These are phyloP conservation scores for Coniosporium tulheliwenetii DNA, from an alignment of 2,329 filamentous ascomycete species.

Conservation along the genomic window DNA sequence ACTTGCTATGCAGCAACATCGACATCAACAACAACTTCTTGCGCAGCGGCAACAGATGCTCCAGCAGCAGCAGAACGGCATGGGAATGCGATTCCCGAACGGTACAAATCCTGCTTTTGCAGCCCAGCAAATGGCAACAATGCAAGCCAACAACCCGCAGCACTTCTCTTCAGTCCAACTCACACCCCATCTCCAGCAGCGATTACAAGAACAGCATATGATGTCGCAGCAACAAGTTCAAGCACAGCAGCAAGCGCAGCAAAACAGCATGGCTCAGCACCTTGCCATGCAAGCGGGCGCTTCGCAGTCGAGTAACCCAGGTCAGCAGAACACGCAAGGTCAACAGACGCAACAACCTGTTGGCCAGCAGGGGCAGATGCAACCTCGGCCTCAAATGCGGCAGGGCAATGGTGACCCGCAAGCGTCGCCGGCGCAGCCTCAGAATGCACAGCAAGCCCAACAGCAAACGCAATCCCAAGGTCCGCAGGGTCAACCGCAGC, in stretches of 20 bases:
- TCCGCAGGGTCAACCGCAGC: constrained; percentile 5
- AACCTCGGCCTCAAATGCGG: constrained; percentile 3
- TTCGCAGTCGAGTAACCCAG: constrained; percentile 1
- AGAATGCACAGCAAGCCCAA: constrained; percentile 6
- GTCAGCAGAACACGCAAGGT: constrained; percentile 6
- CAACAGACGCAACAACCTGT: constrained; percentile 6
- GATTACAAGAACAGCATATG: constrained; percentile 17
- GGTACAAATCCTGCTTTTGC: constrained; percentile 5
- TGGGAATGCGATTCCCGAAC: constrained; percentile 1
- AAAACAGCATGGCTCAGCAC: constrained; percentile 10
- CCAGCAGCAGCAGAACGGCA: constrained; percentile 8
- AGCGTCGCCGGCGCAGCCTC: neutral
- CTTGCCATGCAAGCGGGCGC: constrained; percentile 6
- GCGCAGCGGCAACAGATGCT: constrained; percentile 15
- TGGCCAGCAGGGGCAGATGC: constrained; percentile 8
- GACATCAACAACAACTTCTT: constrained; percentile 20
- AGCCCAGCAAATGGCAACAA: constrained; percentile 9
- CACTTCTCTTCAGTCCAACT: neutral
- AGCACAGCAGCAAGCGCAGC: constrained; percentile 22
- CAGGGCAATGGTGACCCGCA: constrained; percentile 3
- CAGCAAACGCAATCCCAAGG: constrained; percentile 7
- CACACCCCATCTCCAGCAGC: constrained; percentile 8
- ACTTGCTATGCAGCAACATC: constrained; percentile 12
- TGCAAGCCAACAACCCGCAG: constrained; percentile 3
- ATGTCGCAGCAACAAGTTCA: constrained; percentile 17